Evolutionary conservation across 305 asterid species (phyloP).

Genomic region (Fraxinus baroniana): DNA sequence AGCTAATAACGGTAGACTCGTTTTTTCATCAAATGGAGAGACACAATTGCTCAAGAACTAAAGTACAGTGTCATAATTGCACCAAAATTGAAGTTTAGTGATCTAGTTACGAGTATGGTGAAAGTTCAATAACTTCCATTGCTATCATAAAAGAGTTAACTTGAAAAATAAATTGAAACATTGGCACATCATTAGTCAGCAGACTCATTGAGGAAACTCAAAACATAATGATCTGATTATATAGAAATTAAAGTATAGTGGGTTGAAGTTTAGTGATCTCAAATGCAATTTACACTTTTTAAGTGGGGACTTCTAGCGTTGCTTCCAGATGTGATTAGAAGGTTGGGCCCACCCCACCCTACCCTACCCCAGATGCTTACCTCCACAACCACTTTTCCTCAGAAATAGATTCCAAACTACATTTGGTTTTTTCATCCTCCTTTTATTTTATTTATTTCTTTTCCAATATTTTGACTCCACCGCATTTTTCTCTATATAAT

Average conservation of each 20-base stretch:
- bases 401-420: constrained; percentile 43
- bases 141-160: not conserved
- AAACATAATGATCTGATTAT: not conserved
- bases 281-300: not conserved
- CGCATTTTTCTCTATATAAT: constrained; percentile 59
- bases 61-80: not conserved
- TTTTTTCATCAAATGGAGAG: not conserved
- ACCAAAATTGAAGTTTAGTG: not conserved
- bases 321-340: constrained; percentile 55
- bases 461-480: constrained; percentile 1
- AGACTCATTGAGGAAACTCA: not conserved
- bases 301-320: constrained; percentile 17
- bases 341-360: constrained; percentile 33
- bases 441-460: not conserved
- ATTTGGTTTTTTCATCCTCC: not conserved
- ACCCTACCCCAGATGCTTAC: not conserved
- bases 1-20: not conserved
- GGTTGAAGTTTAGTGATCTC: not conserved
- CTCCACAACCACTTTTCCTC: constrained; percentile 37
- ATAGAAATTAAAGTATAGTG: not conserved
- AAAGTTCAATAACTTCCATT: not conserved
- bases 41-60: not conserved
- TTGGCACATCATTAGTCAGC: not conserved
- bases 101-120: not conserved
- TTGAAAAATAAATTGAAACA: not conserved